Evolutionary conservation across 2,329 filamentous ascomycete genomes (phyloP).

Genomic region (Dothiorella sarmentorum): DNA sequence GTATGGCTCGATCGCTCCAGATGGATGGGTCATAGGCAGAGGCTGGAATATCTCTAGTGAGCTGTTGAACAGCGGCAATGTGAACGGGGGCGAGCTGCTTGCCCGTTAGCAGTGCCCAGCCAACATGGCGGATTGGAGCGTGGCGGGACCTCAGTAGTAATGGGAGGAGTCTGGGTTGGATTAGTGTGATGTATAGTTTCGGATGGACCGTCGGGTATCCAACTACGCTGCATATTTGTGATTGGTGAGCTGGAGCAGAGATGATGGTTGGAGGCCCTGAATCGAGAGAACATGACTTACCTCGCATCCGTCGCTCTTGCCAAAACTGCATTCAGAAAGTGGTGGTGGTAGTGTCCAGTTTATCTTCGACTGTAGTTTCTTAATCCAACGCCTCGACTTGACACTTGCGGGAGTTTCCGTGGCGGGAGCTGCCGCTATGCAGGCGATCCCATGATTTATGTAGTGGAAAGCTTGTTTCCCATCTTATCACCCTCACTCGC

Average conservation of each 20-base stretch:
- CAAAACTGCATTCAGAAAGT: too few species aligned
- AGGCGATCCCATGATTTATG: too few species aligned
- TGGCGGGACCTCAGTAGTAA: neutral
- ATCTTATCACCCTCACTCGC: neutral
- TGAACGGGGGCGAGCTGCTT: neutral
- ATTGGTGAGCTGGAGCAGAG: conserved; percentile 7
- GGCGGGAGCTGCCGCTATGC: too few species aligned
- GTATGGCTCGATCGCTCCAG: conserved; percentile 26
- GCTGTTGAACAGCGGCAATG: neutral
- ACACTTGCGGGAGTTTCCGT: too few species aligned
- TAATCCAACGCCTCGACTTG: too few species aligned
- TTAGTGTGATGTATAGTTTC: conserved; percentile 8
- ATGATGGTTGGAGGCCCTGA: neutral
- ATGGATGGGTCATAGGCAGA: conserved; percentile 25
- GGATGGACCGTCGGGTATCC: neutral
- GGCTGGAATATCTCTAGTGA: neutral
- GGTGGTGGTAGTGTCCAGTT: too few species aligned
- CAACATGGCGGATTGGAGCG: neutral
- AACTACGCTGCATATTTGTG: conserved; percentile 1
- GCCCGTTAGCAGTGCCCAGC: neutral
- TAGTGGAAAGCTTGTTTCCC: conserved; percentile 6
- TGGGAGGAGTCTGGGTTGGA: neutral
- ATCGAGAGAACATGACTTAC: neutral
- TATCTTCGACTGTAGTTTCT: too few species aligned
- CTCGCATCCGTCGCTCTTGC: neutral